phyloP scores from a whole-genome alignment of 192 early-diverging fungal genomes.

The Haplosporangium gracile region DNA sequence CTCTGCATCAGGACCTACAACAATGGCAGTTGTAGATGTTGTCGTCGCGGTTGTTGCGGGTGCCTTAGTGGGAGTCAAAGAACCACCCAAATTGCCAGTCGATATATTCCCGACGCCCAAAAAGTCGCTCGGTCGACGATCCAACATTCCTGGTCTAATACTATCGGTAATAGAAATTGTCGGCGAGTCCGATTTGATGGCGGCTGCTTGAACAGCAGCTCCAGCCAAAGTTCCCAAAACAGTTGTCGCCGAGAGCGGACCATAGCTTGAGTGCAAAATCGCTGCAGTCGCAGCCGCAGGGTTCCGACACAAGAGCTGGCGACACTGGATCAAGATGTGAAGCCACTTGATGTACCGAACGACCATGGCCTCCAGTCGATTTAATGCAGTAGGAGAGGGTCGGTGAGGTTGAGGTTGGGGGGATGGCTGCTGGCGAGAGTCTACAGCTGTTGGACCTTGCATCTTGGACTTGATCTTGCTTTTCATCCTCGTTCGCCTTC shows the following conservation, averaged over 20 bases:
- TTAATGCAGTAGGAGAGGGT: not conserved
- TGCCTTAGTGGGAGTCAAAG: slow-evolving; percentile 26
- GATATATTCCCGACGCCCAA: not conserved
- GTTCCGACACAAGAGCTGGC: slow-evolving; percentile 35
- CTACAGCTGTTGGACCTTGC: not conserved
- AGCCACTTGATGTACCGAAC: slow-evolving; percentile 54
- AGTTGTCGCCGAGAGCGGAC: not conserved
- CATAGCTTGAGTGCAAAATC: not conserved
- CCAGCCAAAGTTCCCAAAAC: slow-evolving; percentile 4
- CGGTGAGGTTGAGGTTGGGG: not conserved
- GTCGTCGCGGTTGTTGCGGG: slow-evolving; percentile 46
- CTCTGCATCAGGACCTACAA: not conserved
- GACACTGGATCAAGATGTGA: slow-evolving; percentile 49
- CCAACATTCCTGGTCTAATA: not conserved
- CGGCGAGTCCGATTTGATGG: slow-evolving; percentile 2
- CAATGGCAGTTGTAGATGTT: not conserved
- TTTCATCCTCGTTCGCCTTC: slow-evolving; percentile 7
- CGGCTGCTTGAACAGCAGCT: not conserved
- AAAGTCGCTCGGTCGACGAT: slow-evolving; percentile 29
- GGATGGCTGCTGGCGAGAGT: not conserved
- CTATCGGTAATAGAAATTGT: slow-evolving; percentile 14
- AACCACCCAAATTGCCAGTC: not conserved
- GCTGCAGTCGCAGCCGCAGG: not conserved
- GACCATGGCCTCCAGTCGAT: slow-evolving; percentile 45
- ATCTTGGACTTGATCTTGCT: slow-evolving; percentile 33